Percentiles rank a stretch among this genome's conserved stretches.
Evolutionary conservation across 164 flowering plant species (phyloP).

Genomic region (Umbilicus rupestris): DNA sequence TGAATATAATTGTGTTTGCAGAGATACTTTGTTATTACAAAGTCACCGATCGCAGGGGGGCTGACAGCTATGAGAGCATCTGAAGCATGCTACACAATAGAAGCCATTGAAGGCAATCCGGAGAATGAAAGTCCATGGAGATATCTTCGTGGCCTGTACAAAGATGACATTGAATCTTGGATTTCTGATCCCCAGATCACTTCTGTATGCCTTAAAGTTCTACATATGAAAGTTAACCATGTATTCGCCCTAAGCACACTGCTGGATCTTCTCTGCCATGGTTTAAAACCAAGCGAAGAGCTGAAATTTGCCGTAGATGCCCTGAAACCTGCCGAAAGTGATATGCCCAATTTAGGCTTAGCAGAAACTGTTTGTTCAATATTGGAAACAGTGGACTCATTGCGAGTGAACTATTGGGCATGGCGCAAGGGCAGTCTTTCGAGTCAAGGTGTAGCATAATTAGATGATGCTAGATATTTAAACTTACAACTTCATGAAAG

Average conservation of each 20-base stretch:
- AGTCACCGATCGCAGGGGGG: conserved; percentile 77
- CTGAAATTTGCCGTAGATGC: conserved; percentile 40
- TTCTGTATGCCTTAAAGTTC: conserved; percentile 50
- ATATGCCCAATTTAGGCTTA: conserved; percentile 23
- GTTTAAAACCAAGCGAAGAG: conserved; percentile 48
- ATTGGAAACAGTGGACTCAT: conserved; percentile 54
- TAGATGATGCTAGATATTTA: too few species aligned
- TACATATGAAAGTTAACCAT: conserved; percentile 25
- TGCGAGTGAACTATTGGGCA: conserved; percentile 72
- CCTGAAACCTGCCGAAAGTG: conserved; percentile 21
- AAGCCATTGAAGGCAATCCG: conserved; percentile 65
- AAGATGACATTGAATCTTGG: conserved; percentile 36
- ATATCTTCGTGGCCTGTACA: conserved; percentile 81
- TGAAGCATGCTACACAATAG: conserved; percentile 54
- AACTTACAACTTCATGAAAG: too few species aligned
- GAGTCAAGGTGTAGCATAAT: conserved; percentile 9
- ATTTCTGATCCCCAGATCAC: conserved; percentile 40
- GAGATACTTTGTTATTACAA: conserved; percentile 81
- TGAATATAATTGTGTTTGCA: conserved; percentile 21
- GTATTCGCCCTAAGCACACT: conserved; percentile 68
- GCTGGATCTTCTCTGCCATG: conserved; percentile 67
- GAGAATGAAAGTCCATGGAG: conserved; percentile 96
- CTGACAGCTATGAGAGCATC: conserved; percentile 61
- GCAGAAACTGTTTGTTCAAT: conserved; percentile 47
- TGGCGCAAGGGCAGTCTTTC: conserved; percentile 70